Conservation (phyloP, 495 filamentous ascomycete species). For the Tuber brumale region DNA sequence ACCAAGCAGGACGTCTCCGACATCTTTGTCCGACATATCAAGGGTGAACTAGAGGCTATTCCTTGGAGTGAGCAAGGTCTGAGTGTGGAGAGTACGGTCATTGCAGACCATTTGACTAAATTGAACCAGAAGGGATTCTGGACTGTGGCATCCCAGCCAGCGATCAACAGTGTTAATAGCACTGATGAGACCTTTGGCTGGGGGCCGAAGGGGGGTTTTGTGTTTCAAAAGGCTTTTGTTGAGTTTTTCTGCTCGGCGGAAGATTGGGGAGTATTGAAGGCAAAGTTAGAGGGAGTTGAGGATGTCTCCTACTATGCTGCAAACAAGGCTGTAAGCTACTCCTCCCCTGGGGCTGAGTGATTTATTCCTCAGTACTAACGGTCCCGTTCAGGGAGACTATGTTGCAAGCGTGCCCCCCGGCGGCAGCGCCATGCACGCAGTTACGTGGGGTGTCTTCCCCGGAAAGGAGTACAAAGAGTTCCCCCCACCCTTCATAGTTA, state of each 20-base stretch:
- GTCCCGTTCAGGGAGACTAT: constrained; percentile 31
- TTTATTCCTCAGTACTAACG: not conserved
- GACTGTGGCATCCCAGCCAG: constrained; percentile 94
- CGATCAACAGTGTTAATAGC: constrained; percentile 74
- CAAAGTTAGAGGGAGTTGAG: constrained; percentile 53
- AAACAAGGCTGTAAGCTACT: constrained; percentile 47
- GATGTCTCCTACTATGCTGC: constrained; percentile 79
- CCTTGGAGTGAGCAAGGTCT: constrained; percentile 92
- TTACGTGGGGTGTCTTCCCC: constrained; percentile 94
- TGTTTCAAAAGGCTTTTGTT: constrained; percentile 97
- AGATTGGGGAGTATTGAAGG: constrained; percentile 62
- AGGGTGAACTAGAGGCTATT: constrained; percentile 65
- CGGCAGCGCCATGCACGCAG: constrained; percentile 70
- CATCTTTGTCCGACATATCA: constrained; percentile 73
- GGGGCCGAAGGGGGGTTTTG: constrained; percentile 87
- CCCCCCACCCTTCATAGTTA: constrained; percentile 15
- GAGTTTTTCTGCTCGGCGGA: constrained; percentile 76
- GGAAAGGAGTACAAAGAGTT: constrained; percentile 62
- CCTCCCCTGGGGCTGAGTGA: not conserved
- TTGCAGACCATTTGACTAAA: constrained; percentile 62
- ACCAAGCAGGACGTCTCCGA: constrained; percentile 61
- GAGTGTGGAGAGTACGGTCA: constrained; percentile 74
- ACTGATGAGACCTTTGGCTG: constrained; percentile 81
- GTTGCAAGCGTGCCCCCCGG: constrained; percentile 25
- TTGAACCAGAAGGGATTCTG: constrained; percentile 86